Evolutionary conservation across 1,139 yeast genomes (phyloP).

Genomic region (Oligophagozyma castellii): DNA sequence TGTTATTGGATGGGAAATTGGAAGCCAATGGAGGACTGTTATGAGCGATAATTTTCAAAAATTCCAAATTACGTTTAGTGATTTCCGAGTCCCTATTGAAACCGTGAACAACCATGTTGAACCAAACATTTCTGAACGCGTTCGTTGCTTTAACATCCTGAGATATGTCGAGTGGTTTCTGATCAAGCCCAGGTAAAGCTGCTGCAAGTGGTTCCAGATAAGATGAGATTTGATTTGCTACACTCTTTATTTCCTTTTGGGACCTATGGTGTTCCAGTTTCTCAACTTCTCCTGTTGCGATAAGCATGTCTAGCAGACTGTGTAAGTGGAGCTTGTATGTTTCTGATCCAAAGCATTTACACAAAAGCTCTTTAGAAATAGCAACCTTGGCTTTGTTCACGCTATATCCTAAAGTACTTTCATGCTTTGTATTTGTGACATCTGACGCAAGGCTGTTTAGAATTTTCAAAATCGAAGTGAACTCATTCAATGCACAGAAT

Average conservation of each 20-base stretch:
- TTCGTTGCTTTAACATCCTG: slow-evolving; percentile 21
- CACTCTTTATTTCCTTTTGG: slow-evolving; percentile 60
- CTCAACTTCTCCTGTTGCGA: slow-evolving; percentile 73
- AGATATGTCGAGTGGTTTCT: slow-evolving; percentile 28
- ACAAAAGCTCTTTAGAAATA: slow-evolving; percentile 36
- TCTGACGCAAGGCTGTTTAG: slow-evolving; percentile 28
- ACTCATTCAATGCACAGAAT: slow-evolving; percentile 38
- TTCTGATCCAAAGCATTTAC: slow-evolving; percentile 28
- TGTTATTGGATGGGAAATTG: slow-evolving; percentile 69
- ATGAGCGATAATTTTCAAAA: slow-evolving; percentile 63
- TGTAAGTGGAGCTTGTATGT: slow-evolving; percentile 46
- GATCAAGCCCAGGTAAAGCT: slow-evolving; percentile 47
- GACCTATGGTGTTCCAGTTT: slow-evolving; percentile 71
- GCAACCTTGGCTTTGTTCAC: slow-evolving; percentile 36
- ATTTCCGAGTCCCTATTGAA: slow-evolving; percentile 49
- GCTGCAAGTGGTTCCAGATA: slow-evolving; percentile 64
- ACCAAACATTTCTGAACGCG: slow-evolving; percentile 84
- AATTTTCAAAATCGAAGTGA: slow-evolving; percentile 34
- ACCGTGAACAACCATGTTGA: slow-evolving; percentile 86
- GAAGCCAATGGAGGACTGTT: slow-evolving; percentile 89
- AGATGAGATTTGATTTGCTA: slow-evolving; percentile 61
- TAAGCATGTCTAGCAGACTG: slow-evolving; percentile 53
- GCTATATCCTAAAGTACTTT: slow-evolving; percentile 24
- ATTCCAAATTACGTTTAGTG: slow-evolving; percentile 32
- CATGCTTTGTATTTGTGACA: slow-evolving; percentile 26